Percentiles rank a stretch among this genome's conserved stretches.
Evolutionary conservation across 352 stramenopile species (phyloP).

Genomic region (Phytophthora pseudosyringae): DNA sequence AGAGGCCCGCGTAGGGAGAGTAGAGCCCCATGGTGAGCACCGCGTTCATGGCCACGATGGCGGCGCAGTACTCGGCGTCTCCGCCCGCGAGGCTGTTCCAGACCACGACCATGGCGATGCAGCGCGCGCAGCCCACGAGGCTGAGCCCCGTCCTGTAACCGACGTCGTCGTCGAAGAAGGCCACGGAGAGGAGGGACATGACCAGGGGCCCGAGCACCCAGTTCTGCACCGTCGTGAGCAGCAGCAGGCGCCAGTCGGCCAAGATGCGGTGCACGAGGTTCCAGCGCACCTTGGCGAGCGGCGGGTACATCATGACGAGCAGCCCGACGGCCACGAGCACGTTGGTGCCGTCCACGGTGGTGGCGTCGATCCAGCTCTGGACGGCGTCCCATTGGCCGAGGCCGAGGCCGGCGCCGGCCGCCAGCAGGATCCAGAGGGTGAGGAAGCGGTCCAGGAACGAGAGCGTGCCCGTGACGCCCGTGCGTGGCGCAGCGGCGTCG

Average conservation of each 20-base stretch:
- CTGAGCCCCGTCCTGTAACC: conserved; percentile 68
- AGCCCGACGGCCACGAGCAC: conserved; percentile 57
- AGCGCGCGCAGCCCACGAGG: conserved; percentile 66
- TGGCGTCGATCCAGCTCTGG: conserved; percentile 51
- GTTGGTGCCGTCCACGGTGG: conserved; percentile 54
- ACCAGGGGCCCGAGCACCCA: conserved; percentile 59
- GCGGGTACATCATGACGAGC: conserved; percentile 69
- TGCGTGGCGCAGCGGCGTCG: not conserved
- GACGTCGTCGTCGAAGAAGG: conserved; percentile 52
- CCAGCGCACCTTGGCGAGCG: conserved; percentile 56
- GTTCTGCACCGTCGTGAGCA: conserved; percentile 66
- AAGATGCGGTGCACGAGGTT: conserved; percentile 58
- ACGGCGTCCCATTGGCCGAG: conserved; percentile 44
- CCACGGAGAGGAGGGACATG: conserved; percentile 57
- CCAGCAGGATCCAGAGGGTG: conserved; percentile 57
- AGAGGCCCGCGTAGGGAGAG: conserved; percentile 60
- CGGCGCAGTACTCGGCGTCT: conserved; percentile 67
- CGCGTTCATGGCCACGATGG: conserved; percentile 75
- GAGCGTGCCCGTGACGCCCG: conserved; percentile 22
- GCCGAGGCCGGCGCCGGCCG: conserved; percentile 36
- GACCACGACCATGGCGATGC: conserved; percentile 82
- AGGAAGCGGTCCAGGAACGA: conserved; percentile 54
- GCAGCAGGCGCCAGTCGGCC: conserved; percentile 49
- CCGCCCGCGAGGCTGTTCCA: conserved; percentile 68
- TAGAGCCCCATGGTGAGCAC: conserved; percentile 69